These are phyloP conservation scores for Pelargonium myrrhifolium DNA, from an alignment of 441 rosid species.

Conservation along the genomic window DNA sequence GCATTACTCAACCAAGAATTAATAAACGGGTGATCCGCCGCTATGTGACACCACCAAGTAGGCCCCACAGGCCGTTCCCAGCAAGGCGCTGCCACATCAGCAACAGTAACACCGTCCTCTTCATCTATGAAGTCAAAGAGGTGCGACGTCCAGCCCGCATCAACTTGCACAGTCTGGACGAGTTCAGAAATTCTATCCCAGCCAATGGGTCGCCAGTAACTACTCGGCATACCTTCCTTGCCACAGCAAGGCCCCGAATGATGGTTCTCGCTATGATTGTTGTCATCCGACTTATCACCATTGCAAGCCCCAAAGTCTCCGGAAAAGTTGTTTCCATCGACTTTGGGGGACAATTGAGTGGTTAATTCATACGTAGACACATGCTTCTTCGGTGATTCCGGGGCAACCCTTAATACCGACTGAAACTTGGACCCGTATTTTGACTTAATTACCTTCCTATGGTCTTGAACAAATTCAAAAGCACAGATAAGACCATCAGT, in stretches of 20 bases:
- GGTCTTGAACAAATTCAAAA: conserved; percentile 34
- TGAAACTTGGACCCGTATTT: conserved; percentile 18
- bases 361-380: background rate
- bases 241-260: conserved; percentile 1
- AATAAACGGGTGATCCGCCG: conserved; percentile 36
- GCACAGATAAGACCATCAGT: conserved; percentile 47
- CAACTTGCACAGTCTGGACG: conserved; percentile 34
- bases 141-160: conserved; percentile 27
- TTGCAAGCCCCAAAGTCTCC: background rate
- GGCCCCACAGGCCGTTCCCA: conserved; percentile 51
- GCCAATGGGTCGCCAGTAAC: conserved; percentile 42
- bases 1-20: conserved; percentile 43
- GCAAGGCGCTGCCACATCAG: conserved; percentile 49
- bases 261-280: conserved; percentile 10
- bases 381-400: conserved; percentile 4
- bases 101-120: conserved; percentile 37
- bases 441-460: conserved; percentile 18
- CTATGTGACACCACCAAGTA: conserved; percentile 61
- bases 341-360: background rate
- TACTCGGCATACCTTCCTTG: conserved; percentile 23
- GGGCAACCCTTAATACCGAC: conserved; percentile 7
- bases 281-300: conserved; percentile 15
- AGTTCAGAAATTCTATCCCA: conserved; percentile 50
- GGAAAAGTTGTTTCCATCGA: conserved; percentile 9
- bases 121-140: conserved; percentile 21